A percentile compares a stretch with the other conserved stretches of the same genome.
These are phyloP conservation scores for Myxozyma mucilagina DNA, from an alignment of 805 yeast genomes.

Conservation along the genomic window DNA sequence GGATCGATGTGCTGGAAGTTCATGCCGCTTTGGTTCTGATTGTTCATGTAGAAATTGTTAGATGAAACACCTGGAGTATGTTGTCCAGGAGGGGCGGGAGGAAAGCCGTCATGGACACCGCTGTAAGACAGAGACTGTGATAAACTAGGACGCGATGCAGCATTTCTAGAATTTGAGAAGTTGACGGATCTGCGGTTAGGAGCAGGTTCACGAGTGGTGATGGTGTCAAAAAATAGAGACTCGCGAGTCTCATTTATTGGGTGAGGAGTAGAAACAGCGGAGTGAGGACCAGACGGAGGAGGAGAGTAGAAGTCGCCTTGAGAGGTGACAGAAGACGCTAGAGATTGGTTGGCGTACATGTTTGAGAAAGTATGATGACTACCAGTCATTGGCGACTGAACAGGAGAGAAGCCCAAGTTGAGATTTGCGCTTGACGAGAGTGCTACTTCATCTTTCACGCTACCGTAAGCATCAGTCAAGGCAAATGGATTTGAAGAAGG, in stretches of 20 bases:
- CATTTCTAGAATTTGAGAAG: conserved; percentile 9
- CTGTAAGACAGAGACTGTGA: conserved; percentile 22
- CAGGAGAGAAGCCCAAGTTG: conserved; percentile 30
- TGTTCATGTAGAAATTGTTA: conserved; percentile 5
- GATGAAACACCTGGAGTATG: conserved; percentile 25
- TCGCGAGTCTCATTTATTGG: conserved; percentile 31
- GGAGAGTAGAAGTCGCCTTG: conserved; percentile 34
- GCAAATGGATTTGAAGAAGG: conserved; percentile 20
- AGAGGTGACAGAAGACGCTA: conserved; percentile 30
- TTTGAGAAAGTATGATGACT: conserved; percentile 11
- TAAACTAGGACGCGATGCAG: conserved; percentile 21
- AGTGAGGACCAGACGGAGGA: conserved; percentile 33
- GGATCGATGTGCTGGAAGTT: conserved; percentile 29
- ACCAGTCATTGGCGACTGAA: conserved; percentile 24
- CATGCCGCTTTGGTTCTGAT: not conserved
- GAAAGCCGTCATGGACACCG: conserved; percentile 25
- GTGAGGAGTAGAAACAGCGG: conserved; percentile 34
- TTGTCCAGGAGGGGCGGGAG: conserved; percentile 26
- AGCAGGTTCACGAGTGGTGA: conserved; percentile 27
- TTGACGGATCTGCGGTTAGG: conserved; percentile 24
- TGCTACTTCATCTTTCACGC: conserved; percentile 45
- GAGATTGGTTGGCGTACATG: conserved; percentile 21
- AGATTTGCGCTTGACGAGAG: conserved; percentile 22
- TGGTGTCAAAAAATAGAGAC: conserved; percentile 34
- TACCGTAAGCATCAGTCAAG: not conserved